phyloP scores from a whole-genome alignment of 2,329 filamentous ascomycete species.

The Fusarium xylarioides region DNA sequence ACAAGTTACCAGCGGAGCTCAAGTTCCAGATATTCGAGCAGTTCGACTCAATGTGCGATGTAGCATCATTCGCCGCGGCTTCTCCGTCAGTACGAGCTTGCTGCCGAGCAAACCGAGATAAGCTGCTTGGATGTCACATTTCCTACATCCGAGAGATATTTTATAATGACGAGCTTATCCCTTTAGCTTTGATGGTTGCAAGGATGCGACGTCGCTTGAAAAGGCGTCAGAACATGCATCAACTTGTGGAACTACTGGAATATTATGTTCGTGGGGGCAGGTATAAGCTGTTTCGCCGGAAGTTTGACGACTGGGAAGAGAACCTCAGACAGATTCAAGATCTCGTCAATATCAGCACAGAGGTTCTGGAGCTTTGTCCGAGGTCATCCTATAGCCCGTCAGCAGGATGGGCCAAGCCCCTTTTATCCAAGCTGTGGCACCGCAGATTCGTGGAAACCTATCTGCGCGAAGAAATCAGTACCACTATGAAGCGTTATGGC shows the following conservation, averaged over 20 bases:
- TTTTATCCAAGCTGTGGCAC: not conserved
- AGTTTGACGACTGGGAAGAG: not conserved
- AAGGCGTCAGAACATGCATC: fast-evolving
- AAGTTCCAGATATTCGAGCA: not conserved
- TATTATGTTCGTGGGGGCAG: not conserved
- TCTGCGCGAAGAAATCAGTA: not conserved
- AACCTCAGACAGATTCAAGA: not conserved
- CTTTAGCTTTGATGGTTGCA: not conserved
- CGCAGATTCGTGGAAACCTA: not conserved
- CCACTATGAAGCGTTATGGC: fast-evolving
- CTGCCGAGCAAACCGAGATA: not conserved
- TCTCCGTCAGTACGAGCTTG: not conserved
- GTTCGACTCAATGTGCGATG: not conserved
- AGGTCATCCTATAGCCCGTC: fast-evolving
- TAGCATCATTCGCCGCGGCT: not conserved
- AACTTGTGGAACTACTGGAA: not conserved
- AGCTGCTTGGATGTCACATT: too few relatives aligned
- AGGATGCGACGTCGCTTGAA: not conserved
- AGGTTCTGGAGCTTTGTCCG: not conserved
- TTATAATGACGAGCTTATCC: not conserved
- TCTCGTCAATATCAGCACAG: not conserved
- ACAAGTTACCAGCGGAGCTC: not conserved
- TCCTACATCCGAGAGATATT: not conserved
- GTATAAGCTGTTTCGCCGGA: not conserved
- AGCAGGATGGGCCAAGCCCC: not conserved